These are phyloP conservation scores for Ploettnerulaceae sp. DNA, from an alignment of 2,329 filamentous ascomycete species.

Conservation along the genomic window DNA sequence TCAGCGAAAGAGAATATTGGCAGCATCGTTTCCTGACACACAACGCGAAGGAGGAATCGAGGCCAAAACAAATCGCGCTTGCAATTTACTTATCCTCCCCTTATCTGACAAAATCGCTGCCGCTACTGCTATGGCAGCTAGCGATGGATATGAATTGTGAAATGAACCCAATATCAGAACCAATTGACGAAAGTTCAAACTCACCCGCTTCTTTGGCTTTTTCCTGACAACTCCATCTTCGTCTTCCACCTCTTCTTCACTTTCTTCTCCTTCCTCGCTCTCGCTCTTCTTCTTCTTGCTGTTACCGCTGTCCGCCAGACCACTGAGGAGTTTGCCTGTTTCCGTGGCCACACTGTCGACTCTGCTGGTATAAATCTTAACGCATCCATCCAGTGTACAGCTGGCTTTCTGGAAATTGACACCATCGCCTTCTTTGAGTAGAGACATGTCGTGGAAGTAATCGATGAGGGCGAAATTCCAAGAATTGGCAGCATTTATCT, in stretches of 20 bases:
- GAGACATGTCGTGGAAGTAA: constrained; percentile 98
- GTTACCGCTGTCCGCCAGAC: constrained; percentile 77
- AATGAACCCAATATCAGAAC: not conserved
- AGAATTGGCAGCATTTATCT: constrained; percentile 95
- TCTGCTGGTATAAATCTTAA: constrained; percentile 98
- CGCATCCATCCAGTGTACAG: constrained; percentile 94
- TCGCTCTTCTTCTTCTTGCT: constrained; percentile 69
- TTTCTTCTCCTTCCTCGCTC: constrained; percentile 62
- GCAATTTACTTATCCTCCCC: not conserved
- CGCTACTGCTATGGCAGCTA: not conserved
- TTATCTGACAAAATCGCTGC: no score
- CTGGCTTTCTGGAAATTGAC: constrained; percentile 99
- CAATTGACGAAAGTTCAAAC: constrained; percentile 17
- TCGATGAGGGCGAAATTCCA: constrained; percentile 99
- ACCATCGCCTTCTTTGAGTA: constrained; percentile 91
- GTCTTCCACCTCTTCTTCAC: constrained; percentile 59
- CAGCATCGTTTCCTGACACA: not conserved
- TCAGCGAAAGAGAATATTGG: not conserved
- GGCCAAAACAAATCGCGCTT: not conserved
- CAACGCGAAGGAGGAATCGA: not conserved
- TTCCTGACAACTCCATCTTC: constrained; percentile 48
- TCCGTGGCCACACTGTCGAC: constrained; percentile 98
- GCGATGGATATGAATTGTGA: not conserved
- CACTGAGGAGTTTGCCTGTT: constrained; percentile 90
- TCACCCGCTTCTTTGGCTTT: constrained; percentile 71